Conservation (phyloP, 208 protist species). For the Acanthamoeba polyphaga region DNA sequence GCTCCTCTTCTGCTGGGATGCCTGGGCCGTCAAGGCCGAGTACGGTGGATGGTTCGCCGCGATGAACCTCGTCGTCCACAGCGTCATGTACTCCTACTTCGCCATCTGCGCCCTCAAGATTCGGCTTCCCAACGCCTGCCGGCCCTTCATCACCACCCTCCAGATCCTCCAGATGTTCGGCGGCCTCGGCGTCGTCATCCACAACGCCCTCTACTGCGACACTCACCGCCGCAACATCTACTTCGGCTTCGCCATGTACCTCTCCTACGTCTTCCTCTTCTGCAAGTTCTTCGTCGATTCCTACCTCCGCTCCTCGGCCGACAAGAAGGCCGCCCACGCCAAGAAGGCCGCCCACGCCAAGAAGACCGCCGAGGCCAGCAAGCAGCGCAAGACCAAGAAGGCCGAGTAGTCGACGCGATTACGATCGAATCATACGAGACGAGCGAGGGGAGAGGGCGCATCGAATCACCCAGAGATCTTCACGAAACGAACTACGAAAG, state of each 20-base stretch:
- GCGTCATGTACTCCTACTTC: conserved; percentile 97
- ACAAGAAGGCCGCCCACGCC: background rate
- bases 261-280: conserved; percentile 95
- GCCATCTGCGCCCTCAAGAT: conserved; percentile 89
- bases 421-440: too few species aligned
- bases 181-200: conserved; percentile 81
- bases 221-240: background rate
- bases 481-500: too few species aligned
- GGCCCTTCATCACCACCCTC: conserved; percentile 42
- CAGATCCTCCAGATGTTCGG: conserved; percentile 93
- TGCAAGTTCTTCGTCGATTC: conserved; percentile 91
- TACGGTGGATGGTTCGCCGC: conserved; percentile 90
- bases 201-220: conserved; percentile 37
- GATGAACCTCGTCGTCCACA: conserved; percentile 96
- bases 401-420: too few species aligned
- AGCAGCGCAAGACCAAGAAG: conserved; percentile 41
- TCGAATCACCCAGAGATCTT: too few species aligned
- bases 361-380: background rate
- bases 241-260: conserved; percentile 93
- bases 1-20: conserved; percentile 95
- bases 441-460: too few species aligned
- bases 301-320: conserved; percentile 81
- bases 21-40: conserved; percentile 37
- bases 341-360: background rate
- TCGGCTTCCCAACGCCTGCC: background rate